Base-by-base conservation (phyloP, 805 yeast genomes). In the Metschnikowia baotianmanensis region DNA sequence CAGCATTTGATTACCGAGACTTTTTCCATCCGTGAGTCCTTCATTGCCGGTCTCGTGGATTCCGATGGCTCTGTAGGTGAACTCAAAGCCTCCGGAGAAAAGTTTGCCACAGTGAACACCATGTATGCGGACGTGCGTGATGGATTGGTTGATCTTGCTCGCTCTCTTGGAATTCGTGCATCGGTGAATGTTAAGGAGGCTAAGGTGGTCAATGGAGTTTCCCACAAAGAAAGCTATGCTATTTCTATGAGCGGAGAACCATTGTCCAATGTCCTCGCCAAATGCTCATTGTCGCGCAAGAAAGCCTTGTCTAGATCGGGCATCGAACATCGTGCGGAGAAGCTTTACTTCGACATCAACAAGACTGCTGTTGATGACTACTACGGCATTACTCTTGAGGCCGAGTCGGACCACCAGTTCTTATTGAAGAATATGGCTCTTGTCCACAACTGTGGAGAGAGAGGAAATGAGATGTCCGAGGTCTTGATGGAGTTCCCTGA, bases 401-500 rank as follows among this genome's bases (percentile, higher is more conserved):
- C 33, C 15, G 42, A 18, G 8, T 39, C 38, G n/a, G 42, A 39
- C 42, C 42, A 39, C 21, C 38, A 39, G 18, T 39, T 39, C 28
- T 33, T 39, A 34, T 39, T 39, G 34, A 38, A 34, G 19, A 39
- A 39, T 38, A 28, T 37, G n/a, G 42, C 42, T 13, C 42, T 39
- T 33, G 42, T 39, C 4, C 42, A 39, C 34, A 39, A 39, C 31
- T 63, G 63, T 64, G 98, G 98, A 61, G 99, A 91, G 74, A 69
- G 99, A 48, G 99, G 99, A 63, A 93, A 93, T 59, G 99, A 93
- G 74, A 93, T 93, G 98, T 97, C 98, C 40, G 99, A 93, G 71
- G 99, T 93, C 26, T 77, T 93, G 68, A 90, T 91, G 96, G 99
- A 93, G 71, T 93, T 93, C 88, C 99, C 99, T 36, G 98, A 93